Base-by-base conservation (phyloP, 345 rosid genomes). In the Euclidium syriacum region DNA sequence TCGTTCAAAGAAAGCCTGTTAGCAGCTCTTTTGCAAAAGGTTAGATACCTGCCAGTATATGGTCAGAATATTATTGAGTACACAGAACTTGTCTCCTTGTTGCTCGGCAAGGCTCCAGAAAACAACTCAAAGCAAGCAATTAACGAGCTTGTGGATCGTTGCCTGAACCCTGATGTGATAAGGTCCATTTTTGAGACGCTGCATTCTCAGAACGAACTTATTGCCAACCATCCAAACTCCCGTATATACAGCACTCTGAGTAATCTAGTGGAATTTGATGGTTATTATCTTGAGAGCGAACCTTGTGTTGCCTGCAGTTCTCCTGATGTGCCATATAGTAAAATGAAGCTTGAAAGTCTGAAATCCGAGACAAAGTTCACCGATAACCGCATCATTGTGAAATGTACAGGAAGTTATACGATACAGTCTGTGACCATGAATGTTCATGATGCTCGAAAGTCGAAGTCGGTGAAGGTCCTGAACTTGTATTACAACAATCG, bases 231-330 rank as follows among this genome's bases (percentile, higher is more conserved):
- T 80, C 99, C 97, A 49, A 90, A 94, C 83, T 94, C 99, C 44
- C 92, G 95, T 64, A 87, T 94, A 60, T 94, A 94, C 73, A 94
- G 79, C 68, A 86, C 97, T 49, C 78, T 90, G 78, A 81, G 95
- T 72, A 81, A 95, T 70, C 85, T 94, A 44, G 97, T 94, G 71
- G 99, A 90, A 62, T 94, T 94, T 70, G 99, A 90, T 77, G 99
- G 99, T 58, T 94, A 94, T 75, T 94, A 90, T 81, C 97, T 94
- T 53, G 99, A 94, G 82, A 94, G 96, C 52, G 99, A 94, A 66
- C 99, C 99, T 12, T 94, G 99, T 80, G 99, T 94, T 58, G 83
- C 97, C 55, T 94, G 99, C 81, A 94, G 99, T 75, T 84, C 99
- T 61, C 99, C 99, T 16, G 99, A 94, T 80, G 97, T 94, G 34